A percentile compares a stretch with the other conserved stretches of the same genome.
These are phyloP conservation scores for Melanomma pulvis-pyrius DNA, from an alignment of 495 filamentous ascomycete genomes.

Conservation along the genomic window DNA sequence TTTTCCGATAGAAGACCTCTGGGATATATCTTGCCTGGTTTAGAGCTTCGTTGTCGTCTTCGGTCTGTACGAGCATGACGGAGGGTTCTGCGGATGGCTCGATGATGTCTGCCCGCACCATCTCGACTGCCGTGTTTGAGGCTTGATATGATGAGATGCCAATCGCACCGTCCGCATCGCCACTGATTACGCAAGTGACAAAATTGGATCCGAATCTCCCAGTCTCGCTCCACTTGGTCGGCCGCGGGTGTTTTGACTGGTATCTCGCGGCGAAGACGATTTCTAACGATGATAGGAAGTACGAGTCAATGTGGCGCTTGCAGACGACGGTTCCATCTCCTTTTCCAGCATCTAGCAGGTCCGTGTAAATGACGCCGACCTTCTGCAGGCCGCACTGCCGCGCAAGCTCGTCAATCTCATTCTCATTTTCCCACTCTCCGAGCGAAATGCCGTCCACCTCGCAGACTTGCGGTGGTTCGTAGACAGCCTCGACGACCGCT, in stretches of 20 bases:
- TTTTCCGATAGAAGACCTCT: conserved; percentile 92
- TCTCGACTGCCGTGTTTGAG: conserved; percentile 92
- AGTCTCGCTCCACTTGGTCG: conserved; percentile 95
- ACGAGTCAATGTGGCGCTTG: conserved; percentile 95
- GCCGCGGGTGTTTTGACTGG: conserved; percentile 84
- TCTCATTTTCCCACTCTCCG: conserved; percentile 84
- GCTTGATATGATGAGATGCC: conserved; percentile 90
- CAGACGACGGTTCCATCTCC: conserved; percentile 85
- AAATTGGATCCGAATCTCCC: conserved; percentile 95
- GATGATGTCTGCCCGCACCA: conserved; percentile 93
- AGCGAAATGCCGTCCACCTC: conserved; percentile 92
- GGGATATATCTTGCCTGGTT: conserved; percentile 84
- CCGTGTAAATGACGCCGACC: conserved; percentile 94
- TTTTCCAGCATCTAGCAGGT: conserved; percentile 79
- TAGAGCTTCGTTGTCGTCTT: conserved; percentile 78
- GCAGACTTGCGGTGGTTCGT: conserved; percentile 88
- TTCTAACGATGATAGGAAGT: conserved; percentile 90
- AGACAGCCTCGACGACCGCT: conserved; percentile 96
- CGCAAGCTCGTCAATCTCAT: conserved; percentile 79
- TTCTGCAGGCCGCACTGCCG: conserved; percentile 82
- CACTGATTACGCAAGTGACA: conserved; percentile 91
- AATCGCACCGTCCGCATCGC: conserved; percentile 87
- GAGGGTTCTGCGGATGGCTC: conserved; percentile 91
- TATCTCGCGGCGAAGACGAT: conserved; percentile 84
- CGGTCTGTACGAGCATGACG: conserved; percentile 92